Evolutionary conservation across 2,329 filamentous ascomycete genomes (phyloP).

Genomic region (Ilyonectria mors-panacis): DNA sequence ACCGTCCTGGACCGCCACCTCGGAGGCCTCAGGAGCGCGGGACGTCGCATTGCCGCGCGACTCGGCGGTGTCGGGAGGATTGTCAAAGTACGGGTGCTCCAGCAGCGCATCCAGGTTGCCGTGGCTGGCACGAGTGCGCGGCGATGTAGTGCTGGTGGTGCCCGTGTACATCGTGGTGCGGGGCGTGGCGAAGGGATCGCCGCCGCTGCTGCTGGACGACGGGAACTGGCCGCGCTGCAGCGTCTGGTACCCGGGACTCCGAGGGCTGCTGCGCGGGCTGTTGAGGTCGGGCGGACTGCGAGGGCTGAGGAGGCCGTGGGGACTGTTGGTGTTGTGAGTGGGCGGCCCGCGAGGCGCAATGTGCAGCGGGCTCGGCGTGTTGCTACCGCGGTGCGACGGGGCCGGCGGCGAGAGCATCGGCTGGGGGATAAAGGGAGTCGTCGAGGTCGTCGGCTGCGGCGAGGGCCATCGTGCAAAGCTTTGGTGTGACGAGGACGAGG

Average conservation of each 20-base stretch:
- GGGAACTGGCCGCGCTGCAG: slow-evolving; percentile 40
- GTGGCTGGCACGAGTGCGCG: slow-evolving; percentile 27
- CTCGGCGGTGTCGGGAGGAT: slow-evolving; percentile 37
- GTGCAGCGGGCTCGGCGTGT: slow-evolving; percentile 31
- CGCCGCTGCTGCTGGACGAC: slow-evolving; percentile 23
- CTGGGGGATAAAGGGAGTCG: slow-evolving; percentile 33
- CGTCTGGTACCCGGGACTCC: slow-evolving; percentile 37
- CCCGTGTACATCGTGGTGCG: slow-evolving; percentile 19
- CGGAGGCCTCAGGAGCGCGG: slow-evolving; percentile 33
- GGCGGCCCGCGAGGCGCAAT: slow-evolving; percentile 11
- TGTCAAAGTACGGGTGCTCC: slow-evolving; percentile 46
- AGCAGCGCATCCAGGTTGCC: slow-evolving; percentile 39
- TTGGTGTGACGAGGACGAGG: slow-evolving; percentile 38
- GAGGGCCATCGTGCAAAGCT: slow-evolving; percentile 40
- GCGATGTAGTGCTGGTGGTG: slow-evolving; percentile 29
- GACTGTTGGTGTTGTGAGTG: slow-evolving; percentile 35
- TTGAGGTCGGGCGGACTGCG: slow-evolving; percentile 33
- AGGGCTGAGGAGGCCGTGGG: slow-evolving; percentile 34
- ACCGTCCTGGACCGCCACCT: slow-evolving; percentile 41
- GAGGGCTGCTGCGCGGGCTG: slow-evolving; percentile 42
- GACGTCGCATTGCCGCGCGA: slow-evolving; percentile 32
- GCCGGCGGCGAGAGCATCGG: slow-evolving; percentile 46
- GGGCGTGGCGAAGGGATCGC: slow-evolving; percentile 41
- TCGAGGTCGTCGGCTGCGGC: slow-evolving; percentile 42
- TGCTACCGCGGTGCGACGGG: slow-evolving; percentile 31